Evolutionary conservation across 257 asterid species (phyloP).

Genomic region (Nicotiana sylvestris): DNA sequence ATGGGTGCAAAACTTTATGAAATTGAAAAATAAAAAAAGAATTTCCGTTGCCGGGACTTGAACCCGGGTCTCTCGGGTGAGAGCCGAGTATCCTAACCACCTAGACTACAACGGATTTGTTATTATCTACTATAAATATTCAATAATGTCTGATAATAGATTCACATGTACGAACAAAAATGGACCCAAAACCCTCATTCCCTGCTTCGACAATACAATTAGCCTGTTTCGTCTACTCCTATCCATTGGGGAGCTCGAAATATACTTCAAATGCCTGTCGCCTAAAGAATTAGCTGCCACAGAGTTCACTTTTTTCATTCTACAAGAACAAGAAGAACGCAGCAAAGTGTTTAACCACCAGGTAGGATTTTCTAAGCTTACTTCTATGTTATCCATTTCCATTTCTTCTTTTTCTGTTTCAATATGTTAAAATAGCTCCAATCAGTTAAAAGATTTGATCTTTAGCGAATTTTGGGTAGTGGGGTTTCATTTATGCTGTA

Average conservation of each 20-base stretch:
- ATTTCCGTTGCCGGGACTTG: conserved; percentile 92
- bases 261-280: not conserved
- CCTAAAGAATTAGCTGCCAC: not conserved
- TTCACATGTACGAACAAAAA: too few species aligned
- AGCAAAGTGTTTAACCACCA: not conserved
- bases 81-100: conserved; percentile 98
- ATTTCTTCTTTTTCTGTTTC: not conserved
- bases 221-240: not conserved
- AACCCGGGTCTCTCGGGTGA: conserved; percentile 99
- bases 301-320: not conserved
- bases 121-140: too few species aligned
- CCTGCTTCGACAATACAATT: not conserved
- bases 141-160: too few species aligned
- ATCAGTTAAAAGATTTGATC: not conserved
- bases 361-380: not conserved
- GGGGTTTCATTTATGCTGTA: not conserved
- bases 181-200: not conserved
- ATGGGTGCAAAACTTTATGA: too few species aligned
- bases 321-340: not conserved
- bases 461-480: not conserved
- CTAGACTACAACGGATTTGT: conserved; percentile 49
- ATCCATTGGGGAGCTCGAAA: not conserved
- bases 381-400: not conserved
- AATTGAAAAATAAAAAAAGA: too few species aligned
- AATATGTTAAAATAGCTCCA: not conserved